Evolutionary conservation across 176 grass and related monocot species (phyloP), one percentile per base, ranked within the genome.

Genomic region (Hsuehochloa calcarea): DNA sequence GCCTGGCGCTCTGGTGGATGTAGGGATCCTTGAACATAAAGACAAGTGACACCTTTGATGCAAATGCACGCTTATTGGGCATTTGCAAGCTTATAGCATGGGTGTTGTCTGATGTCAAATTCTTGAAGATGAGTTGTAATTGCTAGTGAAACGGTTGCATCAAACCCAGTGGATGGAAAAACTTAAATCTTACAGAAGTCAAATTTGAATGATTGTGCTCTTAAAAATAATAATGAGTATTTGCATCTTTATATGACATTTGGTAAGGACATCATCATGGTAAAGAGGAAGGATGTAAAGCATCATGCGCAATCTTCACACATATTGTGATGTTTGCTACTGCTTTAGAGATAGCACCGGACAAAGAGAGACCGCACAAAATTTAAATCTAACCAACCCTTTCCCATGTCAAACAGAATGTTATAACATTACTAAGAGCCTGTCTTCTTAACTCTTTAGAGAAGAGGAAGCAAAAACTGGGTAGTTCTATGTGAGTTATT

Each of bases 1-100:
- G 64, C 85, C 76, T 70, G 62, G 43, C 87, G 69, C 54, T 82
- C 81, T 76, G 69, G 43, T 91, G 69, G 75, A 80, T 84, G 75
- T 80, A 64, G 50, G 72, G 61, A 62, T 25, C 77, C 80, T 80
- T 70, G 41, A 80, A 84, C 70, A 63, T 68, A 73, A 84, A 68
- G 74, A 69, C 10, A 84, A 68, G 27, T 7, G 52, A 63, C 29
- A 63, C 43, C 65, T 82, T 83, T 64, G 64, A 80, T 87, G 62
- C 70, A 84, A 80, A 68, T 80, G 62, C 80, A 75, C 27, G 49
- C 65, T 74, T 84, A 75, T 26, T 86, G 67, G 44, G 34, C 75
- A 87, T 84, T 83, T 70, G 31, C 43, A 72, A 63, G 10, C 52
- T 51, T 63, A 26, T 54, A 41, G 49, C 22, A 59, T 82, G 27